Evolutionary conservation across 768 basidiomycete species (phyloP).

Genomic region (Mycena vitilis): DNA sequence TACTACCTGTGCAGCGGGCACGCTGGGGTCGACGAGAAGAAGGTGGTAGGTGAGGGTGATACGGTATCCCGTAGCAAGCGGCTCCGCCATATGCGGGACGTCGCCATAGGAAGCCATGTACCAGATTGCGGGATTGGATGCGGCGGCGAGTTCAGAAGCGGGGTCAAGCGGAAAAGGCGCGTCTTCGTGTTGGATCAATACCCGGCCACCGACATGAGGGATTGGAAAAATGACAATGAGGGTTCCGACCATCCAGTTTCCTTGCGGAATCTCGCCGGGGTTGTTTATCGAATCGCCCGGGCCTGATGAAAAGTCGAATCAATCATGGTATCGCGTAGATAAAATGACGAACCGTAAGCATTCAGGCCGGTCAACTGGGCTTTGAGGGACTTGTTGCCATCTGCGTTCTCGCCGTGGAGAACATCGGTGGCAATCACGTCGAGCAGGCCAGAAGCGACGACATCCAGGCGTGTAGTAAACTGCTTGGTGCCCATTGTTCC

Average conservation of each 20-base stretch:
- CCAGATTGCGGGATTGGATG: constrained; percentile 50
- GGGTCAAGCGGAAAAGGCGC: constrained; percentile 54
- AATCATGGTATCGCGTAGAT: too few species aligned
- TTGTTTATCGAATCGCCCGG: neutral
- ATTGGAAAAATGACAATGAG: constrained; percentile 63
- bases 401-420: constrained; percentile 1
- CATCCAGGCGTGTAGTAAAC: constrained; percentile 7
- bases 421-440: neutral
- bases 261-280: constrained; percentile 59
- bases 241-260: constrained; percentile 61
- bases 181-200: constrained; percentile 49
- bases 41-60: constrained; percentile 57
- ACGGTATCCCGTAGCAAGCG: constrained; percentile 43
- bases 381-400: neutral
- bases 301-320: neutral
- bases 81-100: neutral
- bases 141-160: constrained; percentile 31
- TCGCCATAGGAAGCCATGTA: constrained; percentile 47
- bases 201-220: constrained; percentile 56
- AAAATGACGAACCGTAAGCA: constrained; percentile 8
- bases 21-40: constrained; percentile 38
- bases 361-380: neutral
- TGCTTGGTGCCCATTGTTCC: neutral
- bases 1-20: neutral
- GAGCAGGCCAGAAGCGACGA: neutral